Percentiles rank a stretch among this genome's conserved stretches.
phyloP scores from a whole-genome alignment of 768 basidiomycete genomes.

The Amanita phalloides region DNA sequence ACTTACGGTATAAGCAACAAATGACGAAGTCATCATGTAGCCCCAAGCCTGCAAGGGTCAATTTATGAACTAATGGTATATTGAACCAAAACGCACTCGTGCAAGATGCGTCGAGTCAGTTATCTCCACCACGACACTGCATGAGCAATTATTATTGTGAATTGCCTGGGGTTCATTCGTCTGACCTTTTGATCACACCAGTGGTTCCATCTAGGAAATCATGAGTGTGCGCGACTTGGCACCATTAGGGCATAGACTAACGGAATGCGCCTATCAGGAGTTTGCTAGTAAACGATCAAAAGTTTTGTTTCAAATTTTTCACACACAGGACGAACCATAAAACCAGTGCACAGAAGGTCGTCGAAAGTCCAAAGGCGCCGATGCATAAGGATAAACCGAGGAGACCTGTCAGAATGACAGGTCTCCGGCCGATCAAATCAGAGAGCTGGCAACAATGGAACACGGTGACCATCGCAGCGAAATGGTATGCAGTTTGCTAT shows the following conservation, averaged over 20 bases:
- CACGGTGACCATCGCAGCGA: constrained; percentile 64
- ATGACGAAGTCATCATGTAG: constrained; percentile 27
- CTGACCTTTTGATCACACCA: constrained; percentile 50
- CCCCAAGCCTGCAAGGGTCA: not conserved
- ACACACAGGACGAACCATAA: constrained; percentile 7
- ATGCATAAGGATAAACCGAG: constrained; percentile 56
- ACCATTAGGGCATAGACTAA: constrained; percentile 14
- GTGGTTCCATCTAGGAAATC: constrained; percentile 37
- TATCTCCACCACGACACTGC: constrained; percentile 42
- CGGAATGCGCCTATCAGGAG: constrained; percentile 62
- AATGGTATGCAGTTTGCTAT: constrained; percentile 69
- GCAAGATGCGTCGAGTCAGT: constrained; percentile 46
- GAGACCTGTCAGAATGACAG: constrained; percentile 58
- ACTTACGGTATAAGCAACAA: constrained; percentile 10
- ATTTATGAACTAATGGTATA: not conserved
- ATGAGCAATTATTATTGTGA: not conserved
- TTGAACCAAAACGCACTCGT: constrained; percentile 14
- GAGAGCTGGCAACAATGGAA: constrained; percentile 68
- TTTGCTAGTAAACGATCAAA: constrained; percentile 29
- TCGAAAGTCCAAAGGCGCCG: constrained; percentile 66
- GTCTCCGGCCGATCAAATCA: constrained; percentile 67
- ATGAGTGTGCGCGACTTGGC: not conserved
- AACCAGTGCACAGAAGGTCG: constrained; percentile 54
- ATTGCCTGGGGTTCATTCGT: not conserved
- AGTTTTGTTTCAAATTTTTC: not conserved